Base-by-base conservation (phyloP, 805 yeast species). In the Dipodascus geniculatus region DNA sequence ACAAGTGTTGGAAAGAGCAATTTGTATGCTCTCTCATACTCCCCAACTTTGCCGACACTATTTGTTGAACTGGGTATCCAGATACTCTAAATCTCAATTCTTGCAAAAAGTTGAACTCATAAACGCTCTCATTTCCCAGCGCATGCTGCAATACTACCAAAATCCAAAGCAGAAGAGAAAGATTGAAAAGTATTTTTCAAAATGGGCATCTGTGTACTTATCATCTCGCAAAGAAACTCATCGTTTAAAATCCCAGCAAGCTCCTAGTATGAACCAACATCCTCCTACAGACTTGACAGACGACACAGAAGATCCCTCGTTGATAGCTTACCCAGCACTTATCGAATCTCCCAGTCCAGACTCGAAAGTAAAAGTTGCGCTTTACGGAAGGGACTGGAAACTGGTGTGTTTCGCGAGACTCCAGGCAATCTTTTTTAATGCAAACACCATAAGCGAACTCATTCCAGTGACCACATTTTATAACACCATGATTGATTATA, bases 321-420 rank as follows among this genome's bases (percentile, higher is more conserved):
- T 16, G 48, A 42, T 20, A 8, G 22, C 48, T 42, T 42, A n/a
- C 22, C 48, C 48, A 17, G 48, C 22, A 4, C 19, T 8, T 8
- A 42, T 4, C 9, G 14, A 42, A 9, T 47, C 49, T 4, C 28
- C 6, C n/a, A 9, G 9, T 14, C 49, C 38, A n/a, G 42, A 17
- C 77, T 38, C 44, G 8, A 50, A 56, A n/a, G 61, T 65, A 33
- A 58, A 58, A 49, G 64, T 81, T 3, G 76, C 76, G 44, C 81
- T 79, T 59, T 90, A 90, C 65, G 83, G 86, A 0, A 75, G 77
- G 56, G 89, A 87, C 62, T 91, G 96, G 96, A 89, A 84, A 58
- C 70, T 90, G 33, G 72, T 76, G 52, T 74, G 87, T 0, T 87
- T 89, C 0, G 81, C 85, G 1, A 71, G 77, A 23, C 70, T 83